phyloP scores from a whole-genome alignment of 2,329 filamentous ascomycete species.

The Alternaria solani region DNA sequence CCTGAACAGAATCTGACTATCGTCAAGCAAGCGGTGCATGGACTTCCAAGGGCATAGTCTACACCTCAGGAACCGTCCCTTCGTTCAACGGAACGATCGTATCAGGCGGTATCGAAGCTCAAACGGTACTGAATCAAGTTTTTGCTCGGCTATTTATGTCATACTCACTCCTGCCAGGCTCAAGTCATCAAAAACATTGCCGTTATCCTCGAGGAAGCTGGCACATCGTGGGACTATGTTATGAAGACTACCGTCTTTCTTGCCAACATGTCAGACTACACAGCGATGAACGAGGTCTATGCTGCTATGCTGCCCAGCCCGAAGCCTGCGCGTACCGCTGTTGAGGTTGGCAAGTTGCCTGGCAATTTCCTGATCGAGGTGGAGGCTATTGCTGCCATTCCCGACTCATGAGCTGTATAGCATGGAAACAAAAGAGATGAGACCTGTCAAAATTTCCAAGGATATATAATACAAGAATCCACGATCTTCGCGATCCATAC shows the following conservation, averaged over 20 bases:
- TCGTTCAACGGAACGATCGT: slow-evolving; percentile 40
- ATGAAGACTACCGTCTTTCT: slow-evolving; percentile 46
- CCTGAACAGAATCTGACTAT: not conserved
- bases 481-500: not conserved
- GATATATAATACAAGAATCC: not conserved
- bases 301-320: slow-evolving; percentile 39
- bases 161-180: slow-evolving; percentile 26
- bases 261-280: slow-evolving; percentile 44
- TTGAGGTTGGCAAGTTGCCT: slow-evolving; percentile 44
- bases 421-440: not conserved
- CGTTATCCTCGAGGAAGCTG: slow-evolving; percentile 40
- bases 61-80: slow-evolving; percentile 42
- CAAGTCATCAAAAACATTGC: slow-evolving; percentile 48
- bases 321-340: slow-evolving; percentile 42
- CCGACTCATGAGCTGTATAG: slow-evolving; percentile 22
- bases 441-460: not conserved
- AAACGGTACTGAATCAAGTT: slow-evolving; percentile 23
- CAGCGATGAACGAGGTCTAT: slow-evolving; percentile 46
- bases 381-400: slow-evolving; percentile 44
- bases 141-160: not conserved
- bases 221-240: slow-evolving; percentile 46
- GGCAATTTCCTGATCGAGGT: slow-evolving; percentile 44
- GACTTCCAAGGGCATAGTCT: slow-evolving; percentile 44
- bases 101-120: slow-evolving; percentile 35
- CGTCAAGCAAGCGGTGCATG: slow-evolving; percentile 36